These are phyloP conservation scores for Colletotrichum spinosum DNA, from an alignment of 2,329 filamentous ascomycete species.

Conservation along the genomic window DNA sequence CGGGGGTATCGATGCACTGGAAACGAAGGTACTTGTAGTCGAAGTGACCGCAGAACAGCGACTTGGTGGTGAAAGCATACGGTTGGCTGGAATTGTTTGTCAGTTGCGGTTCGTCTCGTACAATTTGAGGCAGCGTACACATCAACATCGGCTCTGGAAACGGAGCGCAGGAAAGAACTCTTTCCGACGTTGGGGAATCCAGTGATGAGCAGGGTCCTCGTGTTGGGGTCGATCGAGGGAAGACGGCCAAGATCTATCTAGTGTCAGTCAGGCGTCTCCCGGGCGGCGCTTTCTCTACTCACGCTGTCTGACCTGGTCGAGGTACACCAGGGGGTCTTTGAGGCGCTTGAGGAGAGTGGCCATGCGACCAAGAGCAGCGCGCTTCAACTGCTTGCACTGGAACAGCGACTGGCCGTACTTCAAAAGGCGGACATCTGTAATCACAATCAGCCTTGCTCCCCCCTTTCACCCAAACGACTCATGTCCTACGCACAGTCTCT, in stretches of 20 bases:
- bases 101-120: neutral
- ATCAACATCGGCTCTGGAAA: slow-evolving; percentile 34
- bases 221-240: slow-evolving; percentile 98
- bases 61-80: slow-evolving; percentile 98
- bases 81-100: slow-evolving; percentile 94
- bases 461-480: neutral
- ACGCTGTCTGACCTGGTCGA: slow-evolving; percentile 58
- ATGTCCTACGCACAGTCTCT: slow-evolving; percentile 71
- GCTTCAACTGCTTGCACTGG: slow-evolving; percentile 99
- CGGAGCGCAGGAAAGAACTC: slow-evolving; percentile 86
- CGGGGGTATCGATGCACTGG: slow-evolving; percentile 97
- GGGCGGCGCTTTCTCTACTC: slow-evolving; percentile 50
- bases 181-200: slow-evolving; percentile 99
- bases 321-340: slow-evolving; percentile 78
- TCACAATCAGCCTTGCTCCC: slow-evolving; percentile 13
- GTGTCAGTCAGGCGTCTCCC: slow-evolving; percentile 1
- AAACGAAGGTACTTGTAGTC: slow-evolving; percentile 94
- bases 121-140: slow-evolving; percentile 7
- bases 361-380: slow-evolving; percentile 96
- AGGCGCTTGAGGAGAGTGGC: slow-evolving; percentile 95
- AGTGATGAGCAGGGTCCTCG: slow-evolving; percentile 93
- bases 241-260: slow-evolving; percentile 88
- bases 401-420: slow-evolving; percentile 98
- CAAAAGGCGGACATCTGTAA: slow-evolving; percentile 72
- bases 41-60: slow-evolving; percentile 96